These are phyloP conservation scores for Tripidium arundinaceum DNA, from an alignment of 202 grass and related monocot genomes.

Conservation along the genomic window DNA sequence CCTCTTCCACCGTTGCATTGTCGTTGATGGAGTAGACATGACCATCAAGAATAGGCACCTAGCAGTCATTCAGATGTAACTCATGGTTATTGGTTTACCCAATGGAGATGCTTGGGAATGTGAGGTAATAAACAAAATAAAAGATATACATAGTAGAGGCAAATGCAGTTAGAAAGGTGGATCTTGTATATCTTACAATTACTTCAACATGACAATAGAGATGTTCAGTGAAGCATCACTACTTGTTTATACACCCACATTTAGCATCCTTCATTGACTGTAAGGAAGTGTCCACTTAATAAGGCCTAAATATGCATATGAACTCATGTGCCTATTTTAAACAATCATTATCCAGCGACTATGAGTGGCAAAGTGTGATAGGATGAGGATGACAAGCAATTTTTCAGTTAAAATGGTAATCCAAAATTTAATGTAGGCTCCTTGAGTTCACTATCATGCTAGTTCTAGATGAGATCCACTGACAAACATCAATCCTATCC, in stretches of 20 bases:
- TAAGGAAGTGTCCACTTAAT: neutral
- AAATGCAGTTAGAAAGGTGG: neutral
- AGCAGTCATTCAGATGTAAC: neutral
- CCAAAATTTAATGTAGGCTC: too few relatives aligned
- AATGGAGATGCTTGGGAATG: neutral
- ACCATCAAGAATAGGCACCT: constrained; percentile 72
- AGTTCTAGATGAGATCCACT: too few relatives aligned
- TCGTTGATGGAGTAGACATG: constrained; percentile 97
- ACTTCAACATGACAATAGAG: neutral
- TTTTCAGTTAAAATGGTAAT: too few relatives aligned
- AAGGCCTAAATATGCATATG: constrained; percentile 11
- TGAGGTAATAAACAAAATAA: neutral
- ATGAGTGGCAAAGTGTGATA: neutral
- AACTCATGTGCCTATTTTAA: neutral
- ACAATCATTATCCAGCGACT: neutral
- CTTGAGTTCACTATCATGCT: too few relatives aligned
- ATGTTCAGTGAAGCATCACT: neutral
- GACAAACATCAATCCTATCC: too few relatives aligned
- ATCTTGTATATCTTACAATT: neutral
- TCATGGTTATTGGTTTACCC: neutral
- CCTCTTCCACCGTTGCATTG: constrained; percentile 69
- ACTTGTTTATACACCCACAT: neutral
- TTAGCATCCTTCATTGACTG: neutral
- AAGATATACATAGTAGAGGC: constrained; percentile 9
- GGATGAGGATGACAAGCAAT: too few relatives aligned